Percentiles rank a stretch among this genome's conserved stretches.
Evolutionary conservation across 371 early-diverging fungal genomes (phyloP).

Genomic region (Haplosporangium sp.): DNA sequence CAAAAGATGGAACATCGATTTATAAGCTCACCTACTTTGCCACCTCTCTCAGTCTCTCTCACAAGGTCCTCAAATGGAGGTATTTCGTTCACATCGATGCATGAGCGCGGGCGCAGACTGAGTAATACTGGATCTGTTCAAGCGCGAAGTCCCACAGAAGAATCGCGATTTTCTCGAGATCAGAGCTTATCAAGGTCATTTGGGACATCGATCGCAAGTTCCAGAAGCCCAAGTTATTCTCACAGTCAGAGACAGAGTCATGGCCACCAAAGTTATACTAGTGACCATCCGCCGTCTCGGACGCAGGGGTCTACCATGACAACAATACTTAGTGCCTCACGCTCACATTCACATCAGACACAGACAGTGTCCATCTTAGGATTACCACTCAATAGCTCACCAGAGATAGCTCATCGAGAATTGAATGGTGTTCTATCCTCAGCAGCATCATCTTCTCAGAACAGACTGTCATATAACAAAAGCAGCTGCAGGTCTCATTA

Average conservation of each 20-base stretch:
- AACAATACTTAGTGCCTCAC: not conserved
- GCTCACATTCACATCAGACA: not conserved
- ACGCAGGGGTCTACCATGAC: not conserved
- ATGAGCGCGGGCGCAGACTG: not conserved
- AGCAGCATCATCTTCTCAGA: not conserved
- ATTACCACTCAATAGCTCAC: constrained; percentile 12
- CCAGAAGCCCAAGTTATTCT: not conserved
- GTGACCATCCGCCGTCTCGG: not conserved
- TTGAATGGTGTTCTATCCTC: not conserved
- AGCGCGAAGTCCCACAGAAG: not conserved
- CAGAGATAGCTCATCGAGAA: constrained; percentile 22
- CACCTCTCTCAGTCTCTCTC: not conserved
- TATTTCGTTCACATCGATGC: not conserved
- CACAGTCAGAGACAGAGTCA: not conserved
- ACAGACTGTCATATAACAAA: not conserved
- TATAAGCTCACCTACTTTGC: not conserved
- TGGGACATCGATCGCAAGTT: not conserved
- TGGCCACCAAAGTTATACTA: not conserved
- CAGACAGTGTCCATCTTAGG: constrained; percentile 17
- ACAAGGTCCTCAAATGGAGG: not conserved
- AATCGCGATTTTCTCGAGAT: not conserved
- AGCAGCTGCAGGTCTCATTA: not conserved
- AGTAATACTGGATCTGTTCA: not conserved
- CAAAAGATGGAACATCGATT: not conserved
- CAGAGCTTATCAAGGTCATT: not conserved